Base-by-base conservation (phyloP, 1,139 yeast genomes). In the Torulaspora pretoriensis region DNA sequence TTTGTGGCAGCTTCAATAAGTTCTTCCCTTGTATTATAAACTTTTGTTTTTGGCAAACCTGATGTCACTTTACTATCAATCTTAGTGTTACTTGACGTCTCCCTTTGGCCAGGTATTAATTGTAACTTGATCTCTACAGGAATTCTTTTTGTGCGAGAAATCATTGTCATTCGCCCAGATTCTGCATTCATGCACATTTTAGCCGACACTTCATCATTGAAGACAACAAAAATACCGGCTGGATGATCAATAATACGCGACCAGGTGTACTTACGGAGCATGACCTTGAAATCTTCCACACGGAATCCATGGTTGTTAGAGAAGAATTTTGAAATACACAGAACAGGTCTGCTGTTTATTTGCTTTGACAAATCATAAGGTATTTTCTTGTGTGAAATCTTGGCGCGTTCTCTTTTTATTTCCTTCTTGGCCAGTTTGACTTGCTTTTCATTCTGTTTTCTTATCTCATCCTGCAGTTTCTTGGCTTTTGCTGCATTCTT, bases 201-300 rank as follows among this genome's bases (percentile, higher is more conserved):
- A 33, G 94, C 87, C 49, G 84, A 88, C 32, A 69, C 68, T 17
- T 78, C 63, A 27, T 79, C 71, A 55, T 80, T 79, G 64, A 88
- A 88, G 1, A 85, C 80, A 35, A 87, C 70, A 57, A 76, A 88
- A 53, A 83, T 81, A 0, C 96, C 96, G 3, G 74, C 63, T 29
- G 69, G 67, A 52, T 83, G 90, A 3, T 78, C 72, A 40, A 83
- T 60, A 1, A 86, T 77, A 47, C 86, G 69, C 0, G 80, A 75
- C 82, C 89, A 83, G 45, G 75, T 78, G 55, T 83, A 83, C 46
- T 56, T 53, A 37, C 63, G 57, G 33, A 63, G 44, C 41, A 56
- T 58, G 7, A 51, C 49, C 33, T 60, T 59, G 44, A 62, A 61
- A 45, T 62, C 63, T 40, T 55, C 63, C 4, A 51, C 44, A 2